Evolutionary conservation across 2,329 filamentous ascomycete genomes (phyloP).

Genomic region (Aspergillus sp.): DNA sequence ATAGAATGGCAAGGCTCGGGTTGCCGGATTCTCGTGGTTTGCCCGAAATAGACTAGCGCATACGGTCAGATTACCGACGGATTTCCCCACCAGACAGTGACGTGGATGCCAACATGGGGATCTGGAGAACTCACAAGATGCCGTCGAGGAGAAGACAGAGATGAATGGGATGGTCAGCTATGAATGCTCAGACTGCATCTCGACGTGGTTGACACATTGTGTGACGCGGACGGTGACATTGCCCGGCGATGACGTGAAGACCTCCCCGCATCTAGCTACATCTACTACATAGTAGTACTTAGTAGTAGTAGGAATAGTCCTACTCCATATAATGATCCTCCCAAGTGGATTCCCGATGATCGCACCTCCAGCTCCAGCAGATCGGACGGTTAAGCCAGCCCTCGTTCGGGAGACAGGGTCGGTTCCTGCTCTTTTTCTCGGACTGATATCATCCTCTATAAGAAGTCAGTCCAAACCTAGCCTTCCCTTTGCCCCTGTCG

Average conservation of each 20-base stretch:
- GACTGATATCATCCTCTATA: not conserved
- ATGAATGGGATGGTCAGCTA: too few relatives aligned
- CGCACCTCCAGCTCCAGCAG: not conserved
- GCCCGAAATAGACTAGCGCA: not conserved
- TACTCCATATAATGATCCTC: not conserved
- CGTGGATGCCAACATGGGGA: not conserved
- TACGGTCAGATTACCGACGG: not conserved
- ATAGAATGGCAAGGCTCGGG: not conserved
- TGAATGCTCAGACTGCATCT: too few relatives aligned
- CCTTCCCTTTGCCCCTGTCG: not conserved
- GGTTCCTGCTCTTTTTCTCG: not conserved
- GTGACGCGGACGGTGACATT: not conserved
- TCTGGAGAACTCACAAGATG: not conserved
- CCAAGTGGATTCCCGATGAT: constrained; percentile 1
- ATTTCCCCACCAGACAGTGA: not conserved
- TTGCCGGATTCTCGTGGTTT: not conserved
- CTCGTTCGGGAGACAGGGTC: not conserved
- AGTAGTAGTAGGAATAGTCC: too few relatives aligned
- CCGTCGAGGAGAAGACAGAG: too few relatives aligned
- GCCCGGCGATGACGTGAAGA: not conserved
- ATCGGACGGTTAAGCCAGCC: not conserved
- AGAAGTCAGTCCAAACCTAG: not conserved
- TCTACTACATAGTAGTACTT: too few relatives aligned
- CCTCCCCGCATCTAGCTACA: not conserved
- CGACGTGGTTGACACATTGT: not conserved